phyloP scores from a whole-genome alignment of 495 filamentous ascomycete genomes.

The Annulohypoxylon nitens region DNA sequence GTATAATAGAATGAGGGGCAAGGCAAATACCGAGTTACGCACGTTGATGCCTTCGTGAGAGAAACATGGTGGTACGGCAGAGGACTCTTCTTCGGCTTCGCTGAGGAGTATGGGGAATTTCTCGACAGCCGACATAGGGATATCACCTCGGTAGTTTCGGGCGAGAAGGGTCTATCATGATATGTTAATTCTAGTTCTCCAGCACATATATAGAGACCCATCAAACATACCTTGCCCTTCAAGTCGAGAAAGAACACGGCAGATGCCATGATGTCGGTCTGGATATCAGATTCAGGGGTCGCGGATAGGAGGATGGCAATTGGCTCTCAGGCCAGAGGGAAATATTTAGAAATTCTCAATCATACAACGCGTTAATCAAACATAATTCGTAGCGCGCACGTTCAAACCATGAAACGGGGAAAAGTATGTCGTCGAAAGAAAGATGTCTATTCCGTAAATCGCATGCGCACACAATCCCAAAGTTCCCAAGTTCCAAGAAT shows the following conservation, averaged over 20 bases:
- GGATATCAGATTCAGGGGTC: conserved; percentile 35
- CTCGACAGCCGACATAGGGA: conserved; percentile 99
- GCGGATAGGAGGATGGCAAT: conserved; percentile 39
- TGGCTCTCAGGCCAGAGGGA: conserved; percentile 48
- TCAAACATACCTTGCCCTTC: conserved; percentile 90
- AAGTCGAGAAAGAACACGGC: conserved; percentile 99
- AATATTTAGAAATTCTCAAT: conserved; percentile 28
- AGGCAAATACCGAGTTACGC: too few relatives aligned
- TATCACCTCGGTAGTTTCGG: conserved; percentile 98
- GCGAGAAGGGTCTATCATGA: conserved; percentile 87
- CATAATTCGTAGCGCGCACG: conserved; percentile 16
- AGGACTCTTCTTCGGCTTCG: conserved; percentile 99
- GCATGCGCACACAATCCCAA: conserved; percentile 35
- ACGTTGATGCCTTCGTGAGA: conserved; percentile 99
- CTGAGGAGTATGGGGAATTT: conserved; percentile 97
- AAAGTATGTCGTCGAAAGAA: conserved; percentile 27
- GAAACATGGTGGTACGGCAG: conserved; percentile 97
- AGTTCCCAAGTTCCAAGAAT: conserved; percentile 4
- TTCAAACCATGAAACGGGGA: conserved; percentile 13
- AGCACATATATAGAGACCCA: neutral
- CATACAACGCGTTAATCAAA: conserved; percentile 36
- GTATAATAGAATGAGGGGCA: too few relatives aligned
- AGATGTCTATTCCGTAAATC: conserved; percentile 32
- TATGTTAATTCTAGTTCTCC: conserved; percentile 16
- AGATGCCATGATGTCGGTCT: conserved; percentile 82